Percentiles rank a stretch among this genome's conserved stretches.
phyloP scores from a whole-genome alignment of 2,329 filamentous ascomycete species.

The Purpureocillium takamizusanense region DNA sequence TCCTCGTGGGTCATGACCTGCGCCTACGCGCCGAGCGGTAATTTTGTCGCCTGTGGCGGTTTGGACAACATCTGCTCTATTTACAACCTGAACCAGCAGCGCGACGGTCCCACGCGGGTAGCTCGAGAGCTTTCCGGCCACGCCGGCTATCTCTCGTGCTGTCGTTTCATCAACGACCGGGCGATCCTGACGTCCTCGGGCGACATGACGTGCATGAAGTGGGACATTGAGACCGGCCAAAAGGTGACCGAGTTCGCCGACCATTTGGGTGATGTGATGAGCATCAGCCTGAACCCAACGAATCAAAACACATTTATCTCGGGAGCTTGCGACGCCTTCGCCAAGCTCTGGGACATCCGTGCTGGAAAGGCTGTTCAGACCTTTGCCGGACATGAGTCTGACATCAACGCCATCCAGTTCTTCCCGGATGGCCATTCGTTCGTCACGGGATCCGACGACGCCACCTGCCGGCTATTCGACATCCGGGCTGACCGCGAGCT shows the following conservation, averaged over 20 bases:
- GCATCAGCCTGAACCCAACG: conserved; percentile 97
- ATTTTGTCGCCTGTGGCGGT: conserved; percentile 97
- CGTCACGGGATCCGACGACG: conserved; percentile 94
- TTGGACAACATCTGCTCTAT: conserved; percentile 99
- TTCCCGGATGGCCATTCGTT: conserved; percentile 99
- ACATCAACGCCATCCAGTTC: conserved; percentile 99
- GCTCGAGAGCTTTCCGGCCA: conserved; percentile 93
- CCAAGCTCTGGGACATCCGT: conserved; percentile 97
- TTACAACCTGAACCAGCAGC: conserved; percentile 90
- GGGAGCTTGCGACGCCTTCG: conserved; percentile 97
- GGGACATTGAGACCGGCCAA: conserved; percentile 96
- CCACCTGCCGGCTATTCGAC: conserved; percentile 93
- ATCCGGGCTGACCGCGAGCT: conserved; percentile 85
- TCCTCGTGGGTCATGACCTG: conserved; percentile 99
- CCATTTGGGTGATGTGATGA: conserved; percentile 98
- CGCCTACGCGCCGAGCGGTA: conserved; percentile 95
- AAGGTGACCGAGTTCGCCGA: conserved; percentile 98
- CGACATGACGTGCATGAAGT: conserved; percentile 99
- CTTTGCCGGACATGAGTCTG: conserved; percentile 95
- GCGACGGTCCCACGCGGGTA: conserved; percentile 94
- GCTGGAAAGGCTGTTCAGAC: conserved; percentile 98
- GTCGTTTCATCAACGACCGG: conserved; percentile 96
- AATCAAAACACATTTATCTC: conserved; percentile 99
- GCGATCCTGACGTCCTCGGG: conserved; percentile 96
- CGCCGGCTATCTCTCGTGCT: conserved; percentile 95